Base-by-base conservation (phyloP, 2,329 filamentous ascomycete species). In the Pseudopithomyces chartarum region DNA sequence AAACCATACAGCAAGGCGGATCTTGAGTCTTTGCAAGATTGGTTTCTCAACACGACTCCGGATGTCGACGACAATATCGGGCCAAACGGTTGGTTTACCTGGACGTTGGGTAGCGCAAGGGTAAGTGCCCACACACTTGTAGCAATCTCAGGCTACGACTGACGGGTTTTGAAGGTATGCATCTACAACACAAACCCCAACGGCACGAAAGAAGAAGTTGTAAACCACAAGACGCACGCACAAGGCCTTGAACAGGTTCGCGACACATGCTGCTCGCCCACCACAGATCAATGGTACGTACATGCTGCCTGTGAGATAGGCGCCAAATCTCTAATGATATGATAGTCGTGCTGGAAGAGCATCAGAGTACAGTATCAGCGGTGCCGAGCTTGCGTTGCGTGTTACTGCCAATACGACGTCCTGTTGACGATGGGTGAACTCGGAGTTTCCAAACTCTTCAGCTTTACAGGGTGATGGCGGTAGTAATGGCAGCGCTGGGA, bases 111-210 rank as follows among this genome's bases (percentile, higher is more conserved):
- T 26, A 51, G n/a, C 22, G 23, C 17, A 6, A 51, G 34, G 36
- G 48, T 51, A 29, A 51, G 48, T 29, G 17, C 15, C 15, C 19
- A 4, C 17, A 12, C 26, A 7, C n/a, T 26, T 40, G 36, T 7
- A 29, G 8, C 2, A 6, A 22, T 20, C 2, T 29, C 20, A 15
- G 8, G 12, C 3, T 15, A 13, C 26, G n/a, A 23, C 48, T 51
- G 13, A 51, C n/a, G 8, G 6, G 2, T 17, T 10, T 10, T 17
- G n/a, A 40, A 51, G 48, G 15, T 51, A 32, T 51, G 48, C 36
- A 51, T 40, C 26, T 51, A 19, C 38, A 51, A 51, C 38, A 51
- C 48, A 8, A 51, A 42, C 15, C 48, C 48, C n/a, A 42, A 51
- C 17, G 38, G 48, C 11, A 51, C 48, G 26, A 42, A 23, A 22